phyloP scores from a whole-genome alignment of 805 yeast species.

The Sugiyamaella smithiae region DNA sequence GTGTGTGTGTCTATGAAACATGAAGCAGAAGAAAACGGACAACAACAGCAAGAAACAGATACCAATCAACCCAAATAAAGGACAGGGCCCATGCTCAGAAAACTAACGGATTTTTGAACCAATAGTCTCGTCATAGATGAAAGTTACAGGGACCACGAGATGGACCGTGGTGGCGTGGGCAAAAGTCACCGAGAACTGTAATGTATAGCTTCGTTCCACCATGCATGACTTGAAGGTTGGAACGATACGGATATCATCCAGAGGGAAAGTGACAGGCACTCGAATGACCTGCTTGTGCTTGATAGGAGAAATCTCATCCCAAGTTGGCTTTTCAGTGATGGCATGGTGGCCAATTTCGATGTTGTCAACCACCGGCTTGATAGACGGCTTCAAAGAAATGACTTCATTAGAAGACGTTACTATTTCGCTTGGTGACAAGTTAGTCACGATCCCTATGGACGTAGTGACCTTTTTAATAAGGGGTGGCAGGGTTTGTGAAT shows the following conservation, averaged over 20 bases:
- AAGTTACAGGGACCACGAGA: not conserved
- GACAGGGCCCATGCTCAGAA: no score
- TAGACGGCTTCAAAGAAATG: not conserved
- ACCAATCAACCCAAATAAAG: no score
- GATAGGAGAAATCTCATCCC: not conserved
- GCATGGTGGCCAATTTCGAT: not conserved
- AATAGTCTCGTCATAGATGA: constrained; percentile 2
- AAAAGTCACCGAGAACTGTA: not conserved
- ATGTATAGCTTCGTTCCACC: constrained; percentile 13
- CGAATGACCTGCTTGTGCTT: not conserved
- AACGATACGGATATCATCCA: constrained; percentile 3
- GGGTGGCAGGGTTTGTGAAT: not conserved
- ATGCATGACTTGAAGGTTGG: constrained; percentile 15
- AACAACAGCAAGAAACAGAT: no score
- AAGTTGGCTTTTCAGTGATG: not conserved
- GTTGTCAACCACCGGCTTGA: constrained; percentile 4
- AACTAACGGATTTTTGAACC: not conserved
- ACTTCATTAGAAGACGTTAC: not conserved
- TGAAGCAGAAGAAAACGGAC: no score
- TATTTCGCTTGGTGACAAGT: not conserved
- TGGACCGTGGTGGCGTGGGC: not conserved
- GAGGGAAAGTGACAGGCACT: constrained; percentile 6
- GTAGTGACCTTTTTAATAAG: not conserved
- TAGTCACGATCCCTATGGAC: not conserved
- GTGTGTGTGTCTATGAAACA: no score